Evolutionary conservation across 1,284 basidiomycete genomes (phyloP), one percentile per base, ranked within the genome.

Genomic region (Trametes versicolor): DNA sequence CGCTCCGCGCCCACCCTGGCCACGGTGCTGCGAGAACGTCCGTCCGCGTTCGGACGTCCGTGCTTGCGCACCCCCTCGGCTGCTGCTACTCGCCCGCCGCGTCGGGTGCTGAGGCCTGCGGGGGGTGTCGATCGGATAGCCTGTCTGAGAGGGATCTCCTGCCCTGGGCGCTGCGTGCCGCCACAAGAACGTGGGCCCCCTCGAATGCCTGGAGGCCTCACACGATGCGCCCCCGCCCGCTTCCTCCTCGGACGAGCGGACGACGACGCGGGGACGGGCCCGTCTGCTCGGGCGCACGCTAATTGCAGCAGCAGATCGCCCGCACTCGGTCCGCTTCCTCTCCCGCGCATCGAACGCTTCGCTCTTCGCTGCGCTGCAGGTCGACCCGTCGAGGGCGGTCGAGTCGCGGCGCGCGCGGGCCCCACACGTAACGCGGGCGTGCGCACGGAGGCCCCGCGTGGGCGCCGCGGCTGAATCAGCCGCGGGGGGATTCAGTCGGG

Each of bases 181-280:
- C 63, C 60, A 66, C 56, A 59, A 58, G 63, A 67, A 67, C 68
- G 68, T 70, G 68, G 65, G 63, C 27, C 52, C 68, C 65, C 68
- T 61, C 60, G 68, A 69, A 64, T 63, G 60, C 62, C 45, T 45
- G n/a, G 17, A 21, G 53, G 53, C 39, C 64, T 63, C 64, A 56
- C 62, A 64, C 59, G 62, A 64, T 60, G 55, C 43, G 25, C 49
- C 51, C 48, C 47, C 41, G 7, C 37, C 64, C 45, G 39, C 49
- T 60, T 60, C 58, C 51, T 47, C 39, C 60, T 47, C 47, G 43
- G 43, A 39, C 52, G 32, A 19, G 43, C 10, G 27, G 50, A 15
- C 37, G 23, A 29, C 12, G 9, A 10, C 21, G 13, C 52, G 32
- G 15, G 49, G 34, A 29, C 7, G 19, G 17, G 34, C n/a, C 23